Conservation (phyloP, 2,329 filamentous ascomycete genomes). For the Fusarium cicatricum region DNA sequence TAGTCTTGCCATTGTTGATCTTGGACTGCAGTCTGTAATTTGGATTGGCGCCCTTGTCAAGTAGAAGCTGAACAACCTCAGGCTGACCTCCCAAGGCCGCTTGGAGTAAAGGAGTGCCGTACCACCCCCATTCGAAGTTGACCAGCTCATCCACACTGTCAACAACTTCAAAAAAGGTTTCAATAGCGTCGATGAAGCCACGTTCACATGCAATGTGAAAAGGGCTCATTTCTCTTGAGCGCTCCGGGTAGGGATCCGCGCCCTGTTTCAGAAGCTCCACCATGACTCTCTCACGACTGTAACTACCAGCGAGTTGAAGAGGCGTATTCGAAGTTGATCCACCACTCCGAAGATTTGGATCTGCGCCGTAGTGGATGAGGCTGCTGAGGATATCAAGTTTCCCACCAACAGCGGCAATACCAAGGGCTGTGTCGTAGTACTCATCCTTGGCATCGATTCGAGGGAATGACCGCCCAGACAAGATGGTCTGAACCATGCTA, state of each 20-base stretch:
- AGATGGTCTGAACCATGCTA: slow-evolving; percentile 12
- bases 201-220: slow-evolving; percentile 22
- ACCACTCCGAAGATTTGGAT: slow-evolving; percentile 24
- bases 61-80: slow-evolving; percentile 16
- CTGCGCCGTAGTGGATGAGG: slow-evolving; percentile 33
- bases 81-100: slow-evolving; percentile 17
- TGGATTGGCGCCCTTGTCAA: slow-evolving; percentile 19
- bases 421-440: slow-evolving; percentile 18
- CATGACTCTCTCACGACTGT: slow-evolving; percentile 3
- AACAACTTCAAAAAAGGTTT: slow-evolving; percentile 18
- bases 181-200: slow-evolving; percentile 16
- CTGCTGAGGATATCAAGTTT: slow-evolving; percentile 21
- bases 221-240: slow-evolving; percentile 8
- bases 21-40: slow-evolving; percentile 23
- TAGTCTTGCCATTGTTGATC: slow-evolving; percentile 10
- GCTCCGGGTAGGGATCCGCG: slow-evolving; percentile 13
- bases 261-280: slow-evolving; percentile 31
- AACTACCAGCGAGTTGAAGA: slow-evolving; percentile 13
- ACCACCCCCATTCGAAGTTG: slow-evolving; percentile 32
- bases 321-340: slow-evolving; percentile 13
- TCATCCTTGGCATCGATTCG: slow-evolving; percentile 15
- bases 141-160: slow-evolving; percentile 16
- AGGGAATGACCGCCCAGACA: slow-evolving; percentile 11
- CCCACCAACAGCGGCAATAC: slow-evolving; percentile 15
- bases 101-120: slow-evolving; percentile 18